Evolutionary conservation across 2,329 filamentous ascomycete genomes (phyloP), one percentile per base, ranked within the genome.

Genomic region (Epicoccum sorghinum): DNA sequence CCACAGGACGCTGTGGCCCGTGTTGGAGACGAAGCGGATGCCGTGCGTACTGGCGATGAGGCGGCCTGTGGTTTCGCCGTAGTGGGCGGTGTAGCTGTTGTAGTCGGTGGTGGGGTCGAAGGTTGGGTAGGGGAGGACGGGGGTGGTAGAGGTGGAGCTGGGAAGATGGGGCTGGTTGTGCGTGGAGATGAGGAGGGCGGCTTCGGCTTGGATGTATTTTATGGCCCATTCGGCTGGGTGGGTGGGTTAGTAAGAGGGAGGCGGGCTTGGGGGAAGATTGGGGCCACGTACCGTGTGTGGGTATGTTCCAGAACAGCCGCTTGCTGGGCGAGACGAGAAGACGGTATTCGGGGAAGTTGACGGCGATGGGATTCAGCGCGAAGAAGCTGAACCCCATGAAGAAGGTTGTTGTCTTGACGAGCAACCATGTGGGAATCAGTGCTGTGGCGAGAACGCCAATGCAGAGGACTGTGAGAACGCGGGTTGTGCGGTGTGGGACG

Each of bases 301-400:
- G 73, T 0, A 76, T 69, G 38, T 75, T 67, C 71, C 74, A 76
- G 5, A 77, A 55, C 3, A 68, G 23, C 33, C 68, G 73, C 46
- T 72, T 75, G 3, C 65, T 53, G 2, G 69, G 71, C 9, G 73
- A 75, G 1, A 72, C 68, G 3, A 76, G 55, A 0, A 76, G 67
- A 6, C 73, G 62, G 46, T 76, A 76, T 23, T 70, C 60, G 1
- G 72, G 72, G 35, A 71, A 69, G 4, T 68, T 65, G 13, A 60
- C 66, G 7, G 67, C 65, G 6, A 76, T 57, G 3, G 73, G 74
- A 46, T 69, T 75, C n/a, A 70, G 64, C 4, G 60, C 60, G 45
- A 76, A 77, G 57, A 72, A 74, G 0, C 58, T 58, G 7, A 73
- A 18, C 3, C 73, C 74, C 7, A 63, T 27, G 4, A 54, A 41